These are phyloP conservation scores for Acacia crassicarpa DNA, from an alignment of 306 rosid genomes.

Conservation along the genomic window DNA sequence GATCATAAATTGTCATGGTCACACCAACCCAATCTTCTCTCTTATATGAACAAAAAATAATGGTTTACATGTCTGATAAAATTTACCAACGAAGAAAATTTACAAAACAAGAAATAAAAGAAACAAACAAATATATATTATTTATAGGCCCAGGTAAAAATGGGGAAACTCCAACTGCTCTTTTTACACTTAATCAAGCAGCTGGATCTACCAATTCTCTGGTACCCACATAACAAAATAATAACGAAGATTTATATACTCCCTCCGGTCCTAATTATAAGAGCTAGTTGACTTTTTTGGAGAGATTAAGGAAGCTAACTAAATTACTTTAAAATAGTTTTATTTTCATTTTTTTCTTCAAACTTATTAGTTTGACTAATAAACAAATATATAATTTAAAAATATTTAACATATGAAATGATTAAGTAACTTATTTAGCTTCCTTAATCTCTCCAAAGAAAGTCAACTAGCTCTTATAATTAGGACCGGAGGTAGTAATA, in stretches of 20 bases:
- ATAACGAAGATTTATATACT: conserved; percentile 25
- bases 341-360: no score
- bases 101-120: background rate
- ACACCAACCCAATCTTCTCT: conserved; percentile 37
- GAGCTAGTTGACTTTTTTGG: no score
- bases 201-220: conserved; percentile 50
- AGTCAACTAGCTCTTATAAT: no score
- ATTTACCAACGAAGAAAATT: conserved; percentile 32
- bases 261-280: no score
- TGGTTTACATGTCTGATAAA: conserved; percentile 46
- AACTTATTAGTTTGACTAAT: no score
- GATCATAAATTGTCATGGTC: background rate
- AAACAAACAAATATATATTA: conserved; percentile 30
- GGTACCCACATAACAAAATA: conserved; percentile 19
- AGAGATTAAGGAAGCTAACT: no score
- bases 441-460: no score
- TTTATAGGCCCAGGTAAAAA: conserved; percentile 25
- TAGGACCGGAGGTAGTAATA: no score
- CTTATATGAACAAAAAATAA: conserved; percentile 45
- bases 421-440: no score
- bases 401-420: no score
- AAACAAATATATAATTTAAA: no score
- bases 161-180: conserved; percentile 31
- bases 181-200: conserved; percentile 69
- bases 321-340: no score